A percentile compares a stretch with the other conserved stretches of the same genome.
Conservation (phyloP, 2,329 filamentous ascomycete genomes). For the Proliferodiscus dingleyae region DNA sequence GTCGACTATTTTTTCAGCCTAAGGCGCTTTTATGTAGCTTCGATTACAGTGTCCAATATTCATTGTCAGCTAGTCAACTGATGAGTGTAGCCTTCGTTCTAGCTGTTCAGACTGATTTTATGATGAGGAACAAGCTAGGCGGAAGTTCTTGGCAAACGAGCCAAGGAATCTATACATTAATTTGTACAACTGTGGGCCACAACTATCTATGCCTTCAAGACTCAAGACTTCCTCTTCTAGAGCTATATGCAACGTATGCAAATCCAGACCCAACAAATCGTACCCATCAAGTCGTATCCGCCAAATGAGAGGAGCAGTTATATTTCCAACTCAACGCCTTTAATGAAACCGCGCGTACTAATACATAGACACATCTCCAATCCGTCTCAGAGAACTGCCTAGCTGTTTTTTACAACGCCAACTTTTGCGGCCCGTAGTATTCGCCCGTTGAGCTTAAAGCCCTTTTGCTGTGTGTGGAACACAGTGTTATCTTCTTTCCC, state of each 20-base stretch:
- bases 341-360: constrained; percentile 12
- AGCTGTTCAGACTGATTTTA: too few species aligned
- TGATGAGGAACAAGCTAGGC: background rate
- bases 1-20: too few species aligned
- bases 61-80: too few species aligned
- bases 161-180: constrained; percentile 6
- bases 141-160: background rate
- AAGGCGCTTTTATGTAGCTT: too few species aligned
- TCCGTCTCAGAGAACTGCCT: constrained; percentile 7
- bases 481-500: constrained; percentile 88
- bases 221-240: constrained; percentile 6
- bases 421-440: constrained; percentile 91
- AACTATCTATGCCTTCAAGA: constrained; percentile 7
- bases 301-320: constrained; percentile 28
- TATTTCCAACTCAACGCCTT: constrained; percentile 25
- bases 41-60: too few species aligned
- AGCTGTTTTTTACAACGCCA: constrained; percentile 80
- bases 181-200: background rate
- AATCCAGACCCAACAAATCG: constrained; percentile 5
- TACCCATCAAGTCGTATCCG: too few species aligned
- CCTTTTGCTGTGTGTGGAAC: constrained; percentile 92
- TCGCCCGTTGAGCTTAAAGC: constrained; percentile 88
- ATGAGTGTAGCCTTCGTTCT: too few species aligned
- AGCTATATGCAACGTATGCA: constrained; percentile 18
- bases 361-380: constrained; percentile 23